Percentiles rank a stretch among this genome's conserved stretches.
phyloP scores from a whole-genome alignment of 257 asterid species.

The Misopates orontium region DNA sequence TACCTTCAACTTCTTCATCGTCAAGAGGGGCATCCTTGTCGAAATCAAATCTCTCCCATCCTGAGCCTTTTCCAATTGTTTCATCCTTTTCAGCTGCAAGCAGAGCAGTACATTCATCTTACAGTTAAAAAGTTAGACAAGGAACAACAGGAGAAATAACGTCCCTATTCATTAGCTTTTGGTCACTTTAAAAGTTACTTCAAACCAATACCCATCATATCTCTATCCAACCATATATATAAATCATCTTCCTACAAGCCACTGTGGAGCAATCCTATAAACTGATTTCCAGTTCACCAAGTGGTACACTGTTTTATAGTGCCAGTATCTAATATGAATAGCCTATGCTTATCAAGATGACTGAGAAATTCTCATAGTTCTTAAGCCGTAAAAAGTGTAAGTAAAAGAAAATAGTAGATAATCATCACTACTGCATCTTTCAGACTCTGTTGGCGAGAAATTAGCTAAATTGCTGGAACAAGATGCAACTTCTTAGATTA shows the following conservation, averaged over 20 bases:
- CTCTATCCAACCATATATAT: not conserved
- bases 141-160: slow-evolving; percentile 17
- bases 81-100: slow-evolving; percentile 79
- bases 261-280: not conserved
- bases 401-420: not conserved
- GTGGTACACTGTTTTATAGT: not conserved
- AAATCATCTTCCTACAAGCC: not conserved
- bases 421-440: not conserved
- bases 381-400: not conserved
- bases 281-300: not conserved
- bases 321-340: not conserved
- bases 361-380: not conserved
- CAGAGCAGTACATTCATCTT: slow-evolving; percentile 7
- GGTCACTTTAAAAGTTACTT: not conserved
- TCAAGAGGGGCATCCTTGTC: slow-evolving; percentile 92
- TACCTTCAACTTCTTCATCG: slow-evolving; percentile 91
- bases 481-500: not conserved
- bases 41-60: slow-evolving; percentile 95
- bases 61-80: slow-evolving; percentile 73
- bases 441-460: not conserved
- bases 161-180: not conserved
- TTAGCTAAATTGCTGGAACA: not conserved
- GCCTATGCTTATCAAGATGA: not conserved
- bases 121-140: slow-evolving; percentile 3
- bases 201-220: no score